These are phyloP conservation scores for Scopulariopsis brevicaulis DNA, from an alignment of 2,329 filamentous ascomycete genomes.

Conservation along the genomic window DNA sequence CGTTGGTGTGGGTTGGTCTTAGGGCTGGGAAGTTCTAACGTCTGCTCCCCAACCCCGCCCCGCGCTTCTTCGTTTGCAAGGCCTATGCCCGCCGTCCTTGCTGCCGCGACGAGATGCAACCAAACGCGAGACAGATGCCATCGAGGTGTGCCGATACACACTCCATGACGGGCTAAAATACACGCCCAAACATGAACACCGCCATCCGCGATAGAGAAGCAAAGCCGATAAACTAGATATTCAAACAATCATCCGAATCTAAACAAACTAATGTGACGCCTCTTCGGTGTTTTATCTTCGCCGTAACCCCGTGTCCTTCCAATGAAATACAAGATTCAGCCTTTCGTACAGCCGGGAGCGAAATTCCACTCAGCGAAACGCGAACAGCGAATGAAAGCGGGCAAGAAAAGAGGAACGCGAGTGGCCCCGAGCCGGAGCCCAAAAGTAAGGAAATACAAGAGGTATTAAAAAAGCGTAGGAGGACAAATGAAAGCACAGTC, in stretches of 20 bases:
- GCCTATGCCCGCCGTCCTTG: too few species aligned
- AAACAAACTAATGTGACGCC: neutral
- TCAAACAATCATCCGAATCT: neutral
- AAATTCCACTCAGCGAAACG: neutral
- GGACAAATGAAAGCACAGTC: neutral
- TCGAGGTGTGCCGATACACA: too few species aligned
- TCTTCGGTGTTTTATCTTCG: neutral
- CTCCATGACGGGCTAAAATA: too few species aligned
- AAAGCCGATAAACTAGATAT: neutral
- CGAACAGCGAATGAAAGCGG: neutral
- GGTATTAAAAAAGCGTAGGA: neutral
- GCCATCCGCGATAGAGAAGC: neutral
- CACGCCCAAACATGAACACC: neutral
- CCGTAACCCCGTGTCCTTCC: neutral
- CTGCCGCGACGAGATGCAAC: too few species aligned
- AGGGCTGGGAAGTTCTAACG: too few species aligned
- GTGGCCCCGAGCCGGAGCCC: too few species aligned
- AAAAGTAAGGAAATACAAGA: neutral
- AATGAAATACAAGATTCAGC: conserved; percentile 3
- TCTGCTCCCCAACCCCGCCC: too few species aligned
- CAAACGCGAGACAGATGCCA: too few species aligned
- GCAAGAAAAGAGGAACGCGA: neutral
- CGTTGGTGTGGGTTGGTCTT: too few species aligned
- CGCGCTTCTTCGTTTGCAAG: too few species aligned
- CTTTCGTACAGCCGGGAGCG: neutral